Evolutionary conservation across 345 rosid genomes (phyloP).

Genomic region (Syzygium jambos): DNA sequence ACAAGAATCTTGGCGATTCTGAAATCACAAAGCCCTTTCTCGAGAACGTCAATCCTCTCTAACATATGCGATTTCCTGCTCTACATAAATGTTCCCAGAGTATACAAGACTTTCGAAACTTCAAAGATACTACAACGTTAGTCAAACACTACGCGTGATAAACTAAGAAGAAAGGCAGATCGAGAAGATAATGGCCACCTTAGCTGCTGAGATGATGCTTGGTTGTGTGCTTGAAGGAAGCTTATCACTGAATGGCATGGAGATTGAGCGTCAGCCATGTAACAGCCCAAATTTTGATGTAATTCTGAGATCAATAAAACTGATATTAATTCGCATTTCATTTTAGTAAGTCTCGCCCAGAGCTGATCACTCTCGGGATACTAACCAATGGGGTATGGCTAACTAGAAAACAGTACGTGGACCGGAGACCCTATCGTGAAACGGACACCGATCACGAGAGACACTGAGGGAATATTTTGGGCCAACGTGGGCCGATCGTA

Average conservation of each 20-base stretch:
- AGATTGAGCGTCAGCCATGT: conserved; percentile 7
- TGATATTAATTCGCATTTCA: no score
- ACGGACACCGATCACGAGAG: no score
- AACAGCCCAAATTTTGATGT: no score
- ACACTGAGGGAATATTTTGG: no score
- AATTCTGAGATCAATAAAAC: no score
- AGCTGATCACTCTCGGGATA: no score
- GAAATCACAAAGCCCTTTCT: neutral
- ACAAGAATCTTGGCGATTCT: neutral
- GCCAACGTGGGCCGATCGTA: no score
- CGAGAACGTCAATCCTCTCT: neutral
- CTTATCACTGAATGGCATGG: neutral
- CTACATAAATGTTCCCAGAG: neutral
- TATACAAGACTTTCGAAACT: neutral
- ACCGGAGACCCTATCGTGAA: no score
- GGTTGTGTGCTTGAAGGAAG: neutral
- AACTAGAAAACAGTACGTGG: no score
- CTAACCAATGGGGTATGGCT: no score
- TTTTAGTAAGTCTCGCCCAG: no score
- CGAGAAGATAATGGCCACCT: neutral
- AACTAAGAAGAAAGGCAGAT: neutral
- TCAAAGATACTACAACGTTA: neutral
- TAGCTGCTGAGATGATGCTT: neutral
- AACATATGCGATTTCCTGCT: neutral
- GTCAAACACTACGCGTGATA: neutral